These are phyloP conservation scores for Leishmania tarentolae DNA, from an alignment of 208 protist genomes.

Conservation along the genomic window DNA sequence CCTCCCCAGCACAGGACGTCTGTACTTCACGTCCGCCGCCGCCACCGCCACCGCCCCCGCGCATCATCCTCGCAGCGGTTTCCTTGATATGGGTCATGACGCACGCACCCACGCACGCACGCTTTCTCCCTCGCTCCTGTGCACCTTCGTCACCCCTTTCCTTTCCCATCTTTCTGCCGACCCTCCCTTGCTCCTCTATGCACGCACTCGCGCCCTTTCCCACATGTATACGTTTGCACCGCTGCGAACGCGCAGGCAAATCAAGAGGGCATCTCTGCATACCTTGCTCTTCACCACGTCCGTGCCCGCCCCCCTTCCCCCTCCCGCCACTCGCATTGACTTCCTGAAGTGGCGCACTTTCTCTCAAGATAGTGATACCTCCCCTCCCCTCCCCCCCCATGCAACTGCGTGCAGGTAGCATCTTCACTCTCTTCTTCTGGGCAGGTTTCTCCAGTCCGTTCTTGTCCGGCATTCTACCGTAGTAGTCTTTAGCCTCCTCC, in stretches of 20 bases:
- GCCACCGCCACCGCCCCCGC: too few relatives aligned
- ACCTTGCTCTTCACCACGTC: neutral
- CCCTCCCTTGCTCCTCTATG: neutral
- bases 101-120: neutral
- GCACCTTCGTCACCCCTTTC: neutral
- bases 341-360: neutral
- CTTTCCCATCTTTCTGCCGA: neutral
- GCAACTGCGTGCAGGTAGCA: neutral
- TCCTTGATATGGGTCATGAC: neutral
- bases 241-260: neutral
- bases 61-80: neutral
- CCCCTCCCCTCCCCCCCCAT: too few relatives aligned
- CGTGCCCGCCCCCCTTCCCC: neutral
- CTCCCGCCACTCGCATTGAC: neutral
- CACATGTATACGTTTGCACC: neutral
- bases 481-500: neutral
- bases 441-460: neutral
- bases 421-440: neutral
- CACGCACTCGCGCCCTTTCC: neutral
- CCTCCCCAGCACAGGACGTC: neutral
- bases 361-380: neutral
- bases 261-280: neutral
- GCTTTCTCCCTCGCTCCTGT: constrained; percentile 4
- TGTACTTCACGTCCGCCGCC: neutral
- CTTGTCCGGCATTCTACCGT: neutral